A percentile compares a stretch with the other conserved stretches of the same genome.
Conservation (phyloP, 352 stramenopile species). For the Pythium utonaiense region DNA sequence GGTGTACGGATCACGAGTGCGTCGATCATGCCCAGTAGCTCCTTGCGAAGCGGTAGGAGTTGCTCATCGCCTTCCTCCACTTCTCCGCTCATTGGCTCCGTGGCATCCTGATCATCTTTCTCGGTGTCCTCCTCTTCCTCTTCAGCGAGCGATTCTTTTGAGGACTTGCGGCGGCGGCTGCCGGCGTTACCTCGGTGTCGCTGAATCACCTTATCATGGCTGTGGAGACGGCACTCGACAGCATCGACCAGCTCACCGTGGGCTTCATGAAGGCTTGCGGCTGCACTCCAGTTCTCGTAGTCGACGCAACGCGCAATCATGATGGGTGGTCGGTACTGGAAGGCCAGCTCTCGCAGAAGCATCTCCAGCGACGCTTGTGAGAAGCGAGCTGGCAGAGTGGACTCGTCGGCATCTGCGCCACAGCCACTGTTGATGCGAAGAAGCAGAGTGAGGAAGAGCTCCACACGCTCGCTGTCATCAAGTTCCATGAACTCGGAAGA, state of each 20-base stretch:
- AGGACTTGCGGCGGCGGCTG: slow-evolving; percentile 15
- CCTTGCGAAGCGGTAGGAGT: slow-evolving; percentile 28
- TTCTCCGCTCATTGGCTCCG: background rate
- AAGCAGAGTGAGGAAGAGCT: slow-evolving; percentile 74
- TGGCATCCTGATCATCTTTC: background rate
- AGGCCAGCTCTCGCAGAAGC: slow-evolving; percentile 49
- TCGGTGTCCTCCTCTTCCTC: no score
- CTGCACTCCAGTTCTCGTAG: slow-evolving; percentile 78
- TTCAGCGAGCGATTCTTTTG: slow-evolving; percentile 27
- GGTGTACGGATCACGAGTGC: slow-evolving; percentile 50
- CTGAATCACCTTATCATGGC: slow-evolving; percentile 35
- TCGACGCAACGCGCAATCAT: slow-evolving; percentile 78
- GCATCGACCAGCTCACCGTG: slow-evolving; percentile 79
- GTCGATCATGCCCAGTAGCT: slow-evolving; percentile 59
- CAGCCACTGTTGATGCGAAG: slow-evolving; percentile 43
- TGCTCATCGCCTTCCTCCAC: background rate
- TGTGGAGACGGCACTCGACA: slow-evolving; percentile 77
- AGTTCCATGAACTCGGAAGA: background rate
- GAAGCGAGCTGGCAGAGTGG: background rate
- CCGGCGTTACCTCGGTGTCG: background rate
- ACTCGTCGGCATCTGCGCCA: slow-evolving; percentile 12
- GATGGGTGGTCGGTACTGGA: slow-evolving; percentile 69
- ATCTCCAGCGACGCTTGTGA: slow-evolving; percentile 52
- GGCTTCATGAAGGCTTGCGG: slow-evolving; percentile 72
- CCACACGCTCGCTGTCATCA: slow-evolving; percentile 50